Base-by-base conservation (phyloP, 139 green algal species). In the Astrephomene gubernaculifera region DNA sequence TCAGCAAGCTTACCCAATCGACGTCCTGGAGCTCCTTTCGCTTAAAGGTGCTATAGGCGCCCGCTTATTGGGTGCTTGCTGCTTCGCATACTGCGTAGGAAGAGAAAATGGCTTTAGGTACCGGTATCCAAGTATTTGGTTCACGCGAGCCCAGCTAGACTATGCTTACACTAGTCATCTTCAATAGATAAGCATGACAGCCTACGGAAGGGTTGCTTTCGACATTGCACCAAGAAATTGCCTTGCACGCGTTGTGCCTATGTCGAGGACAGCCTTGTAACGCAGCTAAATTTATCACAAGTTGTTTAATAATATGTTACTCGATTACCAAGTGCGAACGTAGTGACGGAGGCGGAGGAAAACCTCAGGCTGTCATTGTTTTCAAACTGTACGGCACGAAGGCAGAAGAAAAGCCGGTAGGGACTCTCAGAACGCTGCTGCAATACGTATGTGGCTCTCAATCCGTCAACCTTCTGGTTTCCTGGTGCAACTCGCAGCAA, bases 161-260 rank as follows among this genome's bases (percentile, higher is more conserved):
- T 21, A 43, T 21, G 63, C 70, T 78, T 60, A 78, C 70, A 8
- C 25, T 78, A 29, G 70, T 43, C 70, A 78, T 78, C 24, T 41
- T 78, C 41, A 22, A 12, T 38, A n/a, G 57, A 31, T 67, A 35
- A 22, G 17, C 49, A 57, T 57, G 12, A 25, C 49, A 57, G 17
- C 49, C 49, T 57, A 17, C 12, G 17, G 17, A 57, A 57, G 17
- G 49, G 17, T 25, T 57, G 49, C 49, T 12, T 25, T 12, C 49
- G 17, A 17, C 49, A 57, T 57, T 25, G 49, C 49, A 57, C 14
- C 14, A 12, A 57, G 49, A n/a, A n/a, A n/a, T n/a, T n/a, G n/a
- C n/a, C n/a, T n/a, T n/a, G n/a, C n/a, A n/a, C n/a, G n/a, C n/a
- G n/a, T n/a, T n/a, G n/a, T n/a, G 49, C 49, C 49, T 17, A 12